Conservation (phyloP, 306 rosid genomes). For the Cucumis melo region DNA sequence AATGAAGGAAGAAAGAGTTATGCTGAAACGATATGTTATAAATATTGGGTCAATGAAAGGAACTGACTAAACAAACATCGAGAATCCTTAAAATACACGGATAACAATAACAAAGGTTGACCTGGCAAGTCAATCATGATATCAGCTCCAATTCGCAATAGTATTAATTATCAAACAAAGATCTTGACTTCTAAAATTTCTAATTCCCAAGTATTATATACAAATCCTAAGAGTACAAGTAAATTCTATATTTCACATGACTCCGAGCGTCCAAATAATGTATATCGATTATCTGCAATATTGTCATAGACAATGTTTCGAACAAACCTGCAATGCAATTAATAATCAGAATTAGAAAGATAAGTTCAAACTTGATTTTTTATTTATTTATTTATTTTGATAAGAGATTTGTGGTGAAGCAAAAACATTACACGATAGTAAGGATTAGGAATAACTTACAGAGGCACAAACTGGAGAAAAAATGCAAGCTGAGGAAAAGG, state of each 20-base stretch:
- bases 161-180: neutral
- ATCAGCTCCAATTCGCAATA: neutral
- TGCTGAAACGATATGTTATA: neutral
- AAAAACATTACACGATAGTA: neutral
- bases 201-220: neutral
- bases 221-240: neutral
- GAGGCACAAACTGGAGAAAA: slow-evolving; percentile 53
- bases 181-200: neutral
- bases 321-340: slow-evolving; percentile 42
- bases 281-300: slow-evolving; percentile 85
- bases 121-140: neutral
- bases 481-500: slow-evolving; percentile 82
- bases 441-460: slow-evolving; percentile 37
- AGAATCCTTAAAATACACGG: neutral
- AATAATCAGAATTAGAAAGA: neutral
- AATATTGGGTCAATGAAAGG: neutral
- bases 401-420: neutral
- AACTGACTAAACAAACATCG: neutral
- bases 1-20: neutral
- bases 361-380: neutral
- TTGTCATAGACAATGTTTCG: slow-evolving; percentile 74
- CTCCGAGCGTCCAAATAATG: slow-evolving; percentile 71
- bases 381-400: neutral
- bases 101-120: neutral
- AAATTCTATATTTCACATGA: slow-evolving; percentile 53